Evolutionary conservation across 768 basidiomycete genomes (phyloP), one percentile per base, ranked within the genome.

Genomic region (Boletus huronensis): DNA sequence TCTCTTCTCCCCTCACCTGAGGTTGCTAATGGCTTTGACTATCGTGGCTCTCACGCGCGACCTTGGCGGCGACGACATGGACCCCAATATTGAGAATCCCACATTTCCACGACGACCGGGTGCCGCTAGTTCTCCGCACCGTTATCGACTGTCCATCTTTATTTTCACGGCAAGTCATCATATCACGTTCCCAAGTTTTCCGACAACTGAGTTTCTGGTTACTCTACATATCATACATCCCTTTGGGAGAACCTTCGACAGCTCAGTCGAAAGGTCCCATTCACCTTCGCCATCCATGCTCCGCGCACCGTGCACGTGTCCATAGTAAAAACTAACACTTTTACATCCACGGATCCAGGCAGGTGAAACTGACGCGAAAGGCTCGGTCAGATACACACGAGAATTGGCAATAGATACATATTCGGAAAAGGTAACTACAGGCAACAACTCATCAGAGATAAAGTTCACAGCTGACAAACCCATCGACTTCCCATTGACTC

Each of bases 101-200:
- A 19, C 50, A 54, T 63, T 51, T 64, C 62, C 58, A 61, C 62
- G 59, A 53, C 62, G 39, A 58, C 58, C 56, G 43, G 46, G 47
- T 62, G 53, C 38, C 35, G 46, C 26, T 34, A 21, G 10, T 26
- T 47, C 41, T 44, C 48, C 38, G 2, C 43, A 21, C 5, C 45
- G 39, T 38, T 16, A 44, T 41, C 49, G 25, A 28, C 34, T 31
- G 34, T 32, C 42, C 41, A 43, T 32, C 50, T n/a, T 48, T 13
- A 5, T 26, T 17, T 40, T 40, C 47, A 38, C 28, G 8, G 6
- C 25, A 36, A 39, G 21, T 7, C 50, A 31, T 13, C 9, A 31
- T 13, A n/a, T 34, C 31, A 19, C 14, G 10, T 23, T 41, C 40
- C 40, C 21, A 31, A 6, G 13, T 32, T 21, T 53, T 25, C 31